Base-by-base conservation (phyloP, 129 eudicot species). In the Artemisia argyi region DNA sequence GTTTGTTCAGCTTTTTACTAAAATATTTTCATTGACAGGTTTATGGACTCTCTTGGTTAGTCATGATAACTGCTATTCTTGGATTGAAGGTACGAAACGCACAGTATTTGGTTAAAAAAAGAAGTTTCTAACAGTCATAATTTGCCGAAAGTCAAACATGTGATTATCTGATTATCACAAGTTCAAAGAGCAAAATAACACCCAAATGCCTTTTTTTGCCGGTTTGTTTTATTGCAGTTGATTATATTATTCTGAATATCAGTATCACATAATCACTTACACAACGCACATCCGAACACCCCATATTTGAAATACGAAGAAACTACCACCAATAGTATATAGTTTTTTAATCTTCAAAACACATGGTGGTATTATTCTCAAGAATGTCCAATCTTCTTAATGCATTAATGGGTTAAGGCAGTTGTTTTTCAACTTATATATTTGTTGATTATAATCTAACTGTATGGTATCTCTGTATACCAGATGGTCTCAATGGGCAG, bases 401-500 rank as follows among this genome's bases (percentile, higher is more conserved):
- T 71, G 62, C 5, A 58, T 61, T 18, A 19, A 81, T 28, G 54
- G 24, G 51, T 24, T 67, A 17, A 12, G 53, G 49, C 68, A 28
- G 64, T 61, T 30, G 39, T 30, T 30, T 30, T 30, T 69, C 20
- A 56, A 51, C 60, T 19, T 48, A n/a, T 46, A 46, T 6, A 3
- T 24, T 55, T 66, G n/a, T 39, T 47, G 12, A 20, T 48, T 57
- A 17, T 71, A 20, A 64, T 64, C 68, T 71, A 66, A 59, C 53
- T 78, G 15, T 58, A 4, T 61, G 68, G 68, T n/a, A 57, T 48
- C 42, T 72, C 66, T 80, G 61, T 16, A 51, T 66, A 46, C 26
- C 86, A 92, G 97, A 79, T 92, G 93, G 87, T 92, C 28, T 92
- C 97, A 12, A 86, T 89, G 96, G 97, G 97, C 12, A 89, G 97